phyloP scores from a whole-genome alignment of 352 stramenopile species.

The Phytophthora vignae region DNA sequence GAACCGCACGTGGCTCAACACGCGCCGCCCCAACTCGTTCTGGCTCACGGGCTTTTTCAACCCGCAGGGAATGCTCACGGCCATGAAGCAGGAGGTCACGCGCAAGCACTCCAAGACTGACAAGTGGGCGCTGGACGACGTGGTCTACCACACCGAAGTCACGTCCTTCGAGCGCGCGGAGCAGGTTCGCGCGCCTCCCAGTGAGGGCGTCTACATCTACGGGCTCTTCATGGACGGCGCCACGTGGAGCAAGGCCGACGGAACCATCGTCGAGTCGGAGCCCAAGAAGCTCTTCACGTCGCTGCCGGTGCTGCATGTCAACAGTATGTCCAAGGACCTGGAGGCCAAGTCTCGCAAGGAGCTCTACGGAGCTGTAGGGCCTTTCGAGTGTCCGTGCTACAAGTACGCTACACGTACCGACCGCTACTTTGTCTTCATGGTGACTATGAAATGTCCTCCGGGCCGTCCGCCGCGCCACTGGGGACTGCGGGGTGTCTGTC shows the following conservation, averaged over 20 bases:
- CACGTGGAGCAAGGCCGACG: constrained; percentile 95
- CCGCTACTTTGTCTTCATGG: constrained; percentile 97
- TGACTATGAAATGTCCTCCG: constrained; percentile 91
- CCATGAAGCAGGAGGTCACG: constrained; percentile 99
- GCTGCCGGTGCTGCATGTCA: constrained; percentile 96
- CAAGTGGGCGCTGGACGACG: constrained; percentile 98
- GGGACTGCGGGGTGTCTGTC: constrained; percentile 92
- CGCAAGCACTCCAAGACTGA: constrained; percentile 96
- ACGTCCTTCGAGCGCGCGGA: constrained; percentile 94
- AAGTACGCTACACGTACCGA: constrained; percentile 97
- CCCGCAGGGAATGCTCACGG: constrained; percentile 97
- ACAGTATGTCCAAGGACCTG: constrained; percentile 94
- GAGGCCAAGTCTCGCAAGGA: constrained; percentile 94
- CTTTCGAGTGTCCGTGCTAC: constrained; percentile 97
- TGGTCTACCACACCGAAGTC: constrained; percentile 98
- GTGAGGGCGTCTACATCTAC: constrained; percentile 98
- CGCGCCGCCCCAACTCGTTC: constrained; percentile 94
- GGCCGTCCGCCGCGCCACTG: constrained; percentile 94
- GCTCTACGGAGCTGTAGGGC: constrained; percentile 91
- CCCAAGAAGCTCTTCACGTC: constrained; percentile 97
- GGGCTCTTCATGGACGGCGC: constrained; percentile 97
- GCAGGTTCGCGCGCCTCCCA: constrained; percentile 87
- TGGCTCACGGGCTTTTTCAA: constrained; percentile 99
- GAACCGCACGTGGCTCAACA: constrained; percentile 96
- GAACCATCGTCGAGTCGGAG: constrained; percentile 95